phyloP scores from a whole-genome alignment of 1,284 basidiomycete species.

The Apiotrichum sp. region DNA sequence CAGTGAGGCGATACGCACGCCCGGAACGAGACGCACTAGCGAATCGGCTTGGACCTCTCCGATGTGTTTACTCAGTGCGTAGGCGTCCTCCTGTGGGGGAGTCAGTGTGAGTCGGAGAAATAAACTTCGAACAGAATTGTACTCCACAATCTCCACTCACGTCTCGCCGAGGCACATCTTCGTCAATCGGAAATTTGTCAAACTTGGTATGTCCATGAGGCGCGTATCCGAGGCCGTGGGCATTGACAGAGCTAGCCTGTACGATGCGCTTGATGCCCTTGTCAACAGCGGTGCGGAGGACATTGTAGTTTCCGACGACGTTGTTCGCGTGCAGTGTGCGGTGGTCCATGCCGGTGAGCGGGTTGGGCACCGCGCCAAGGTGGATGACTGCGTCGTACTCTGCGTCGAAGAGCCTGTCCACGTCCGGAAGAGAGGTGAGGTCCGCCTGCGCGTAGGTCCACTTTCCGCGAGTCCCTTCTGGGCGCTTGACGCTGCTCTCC shows the following conservation, averaged over 20 bases:
- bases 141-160: conserved; percentile 20
- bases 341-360: conserved; percentile 24
- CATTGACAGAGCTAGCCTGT: conserved; percentile 43
- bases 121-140: background rate
- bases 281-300: conserved; percentile 39
- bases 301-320: conserved; percentile 34
- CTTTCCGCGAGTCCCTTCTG: background rate
- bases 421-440: conserved; percentile 20
- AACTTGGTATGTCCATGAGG: conserved; percentile 23
- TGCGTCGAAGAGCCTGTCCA: conserved; percentile 24
- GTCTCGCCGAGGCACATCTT: conserved; percentile 21
- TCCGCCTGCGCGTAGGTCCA: conserved; percentile 25
- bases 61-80: conserved; percentile 40
- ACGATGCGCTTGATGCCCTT: conserved; percentile 37
- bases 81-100: conserved; percentile 30
- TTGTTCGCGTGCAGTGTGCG: conserved; percentile 43
- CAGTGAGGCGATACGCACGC: conserved; percentile 39
- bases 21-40: conserved; percentile 23
- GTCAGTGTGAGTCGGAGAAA: background rate
- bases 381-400: conserved; percentile 42
- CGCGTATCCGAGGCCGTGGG: conserved; percentile 32
- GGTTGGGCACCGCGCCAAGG: conserved; percentile 42
- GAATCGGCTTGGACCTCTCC: conserved; percentile 43
- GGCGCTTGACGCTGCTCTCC: background rate
- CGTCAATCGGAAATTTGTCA: conserved; percentile 32